Conservation (phyloP, 768 basidiomycete species). For the Suillus americanus region DNA sequence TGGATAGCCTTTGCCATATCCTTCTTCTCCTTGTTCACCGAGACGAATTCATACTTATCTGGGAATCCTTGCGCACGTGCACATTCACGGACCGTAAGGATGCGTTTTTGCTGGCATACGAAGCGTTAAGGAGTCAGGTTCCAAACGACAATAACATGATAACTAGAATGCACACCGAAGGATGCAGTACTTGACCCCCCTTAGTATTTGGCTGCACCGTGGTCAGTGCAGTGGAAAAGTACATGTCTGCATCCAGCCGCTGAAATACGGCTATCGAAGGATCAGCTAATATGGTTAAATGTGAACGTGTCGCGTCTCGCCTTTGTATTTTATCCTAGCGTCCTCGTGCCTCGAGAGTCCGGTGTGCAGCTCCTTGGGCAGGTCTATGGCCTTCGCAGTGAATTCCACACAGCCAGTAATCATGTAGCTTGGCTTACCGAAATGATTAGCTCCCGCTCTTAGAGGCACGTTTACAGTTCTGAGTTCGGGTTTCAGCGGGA, state of each 20-base stretch:
- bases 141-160: neutral
- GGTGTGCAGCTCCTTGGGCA: slow-evolving; percentile 42
- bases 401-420: neutral
- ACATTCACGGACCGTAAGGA: slow-evolving; percentile 63
- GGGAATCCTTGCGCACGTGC: slow-evolving; percentile 82
- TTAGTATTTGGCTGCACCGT: slow-evolving; percentile 51
- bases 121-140: neutral
- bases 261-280: slow-evolving; percentile 48
- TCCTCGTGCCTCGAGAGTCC: slow-evolving; percentile 31
- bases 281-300: neutral
- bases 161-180: slow-evolving; percentile 34
- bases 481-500: neutral
- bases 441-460: slow-evolving; percentile 47
- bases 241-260: slow-evolving; percentile 48
- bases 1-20: slow-evolving; percentile 25
- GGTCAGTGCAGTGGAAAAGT: slow-evolving; percentile 70
- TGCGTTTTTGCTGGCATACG: slow-evolving; percentile 61
- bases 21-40: slow-evolving; percentile 35
- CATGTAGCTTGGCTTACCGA: slow-evolving; percentile 34
- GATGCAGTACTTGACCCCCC: slow-evolving; percentile 43
- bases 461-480: slow-evolving; percentile 47
- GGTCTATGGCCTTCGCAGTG: slow-evolving; percentile 30
- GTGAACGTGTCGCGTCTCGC: slow-evolving; percentile 15
- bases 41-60: slow-evolving; percentile 64
- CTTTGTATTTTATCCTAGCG: slow-evolving; percentile 27